These are phyloP conservation scores for Auricularia sp. DNA, from an alignment of 768 basidiomycete genomes.

Conservation along the genomic window DNA sequence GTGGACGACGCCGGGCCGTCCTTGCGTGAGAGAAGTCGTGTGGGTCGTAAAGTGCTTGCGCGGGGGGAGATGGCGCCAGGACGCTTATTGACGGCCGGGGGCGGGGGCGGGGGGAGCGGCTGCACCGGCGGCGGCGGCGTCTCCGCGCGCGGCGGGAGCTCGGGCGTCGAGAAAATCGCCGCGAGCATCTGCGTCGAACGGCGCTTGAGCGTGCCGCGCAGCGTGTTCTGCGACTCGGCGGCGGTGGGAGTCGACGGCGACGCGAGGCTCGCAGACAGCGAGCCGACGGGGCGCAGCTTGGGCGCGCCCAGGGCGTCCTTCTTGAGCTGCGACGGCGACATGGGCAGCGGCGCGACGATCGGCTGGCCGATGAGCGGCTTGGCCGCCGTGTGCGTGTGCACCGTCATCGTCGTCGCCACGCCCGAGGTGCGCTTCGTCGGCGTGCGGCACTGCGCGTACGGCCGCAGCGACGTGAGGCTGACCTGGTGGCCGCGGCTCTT, in stretches of 20 bases:
- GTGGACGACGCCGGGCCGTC: neutral
- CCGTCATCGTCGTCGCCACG: neutral
- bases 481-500: constrained; percentile 16
- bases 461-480: constrained; percentile 42
- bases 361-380: neutral
- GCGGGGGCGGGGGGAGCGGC: neutral
- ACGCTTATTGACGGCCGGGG: neutral
- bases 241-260: constrained; percentile 4
- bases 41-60: neutral
- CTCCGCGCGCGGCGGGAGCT: neutral
- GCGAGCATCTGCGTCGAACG: neutral
- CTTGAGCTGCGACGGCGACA: constrained; percentile 1
- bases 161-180: neutral
- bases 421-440: constrained; percentile 1
- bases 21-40: neutral
- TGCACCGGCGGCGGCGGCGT: neutral
- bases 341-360: neutral
- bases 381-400: too few relatives aligned
- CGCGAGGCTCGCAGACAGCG: neutral
- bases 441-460: constrained; percentile 34
- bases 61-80: too few relatives aligned
- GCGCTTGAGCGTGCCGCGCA: neutral
- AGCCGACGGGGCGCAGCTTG: neutral
- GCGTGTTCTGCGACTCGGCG: neutral
- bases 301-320: constrained; percentile 1